A percentile compares a stretch with the other conserved stretches of the same genome.
phyloP scores from a whole-genome alignment of 2,329 filamentous ascomycete species.

The Neospermospora avenae region DNA sequence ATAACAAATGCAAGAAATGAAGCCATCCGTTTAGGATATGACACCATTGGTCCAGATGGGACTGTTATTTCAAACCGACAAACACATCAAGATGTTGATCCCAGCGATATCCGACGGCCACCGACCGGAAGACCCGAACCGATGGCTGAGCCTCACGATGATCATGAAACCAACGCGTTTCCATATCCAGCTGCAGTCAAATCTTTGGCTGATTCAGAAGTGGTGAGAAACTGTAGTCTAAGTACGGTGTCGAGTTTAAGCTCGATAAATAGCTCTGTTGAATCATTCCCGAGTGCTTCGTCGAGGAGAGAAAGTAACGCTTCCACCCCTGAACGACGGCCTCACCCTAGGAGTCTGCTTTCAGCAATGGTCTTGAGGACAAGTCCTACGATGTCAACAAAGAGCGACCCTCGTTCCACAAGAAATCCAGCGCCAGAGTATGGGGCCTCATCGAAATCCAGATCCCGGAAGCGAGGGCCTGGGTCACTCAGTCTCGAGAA shows the following conservation, averaged over 20 bases:
- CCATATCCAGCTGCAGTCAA: neutral
- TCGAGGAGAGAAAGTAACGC: neutral
- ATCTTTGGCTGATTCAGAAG: neutral
- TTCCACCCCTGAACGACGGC: neutral
- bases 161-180: neutral
- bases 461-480: neutral
- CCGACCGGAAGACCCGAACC: neutral
- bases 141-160: neutral
- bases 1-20: neutral
- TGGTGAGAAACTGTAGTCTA: neutral
- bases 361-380: neutral
- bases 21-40: neutral
- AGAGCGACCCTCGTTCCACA: neutral
- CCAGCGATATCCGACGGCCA: neutral
- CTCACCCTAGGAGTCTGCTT: neutral
- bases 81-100: neutral
- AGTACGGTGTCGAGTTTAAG: neutral
- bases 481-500: neutral
- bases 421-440: slow-evolving; percentile 1
- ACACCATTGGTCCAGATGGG: neutral
- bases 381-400: slow-evolving; percentile 1
- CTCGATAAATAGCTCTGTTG: neutral
- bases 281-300: neutral
- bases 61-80: neutral
- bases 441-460: neutral